Evolutionary conservation across 164 flowering plant genomes (phyloP).

Genomic region (Berberis vulgaris): DNA sequence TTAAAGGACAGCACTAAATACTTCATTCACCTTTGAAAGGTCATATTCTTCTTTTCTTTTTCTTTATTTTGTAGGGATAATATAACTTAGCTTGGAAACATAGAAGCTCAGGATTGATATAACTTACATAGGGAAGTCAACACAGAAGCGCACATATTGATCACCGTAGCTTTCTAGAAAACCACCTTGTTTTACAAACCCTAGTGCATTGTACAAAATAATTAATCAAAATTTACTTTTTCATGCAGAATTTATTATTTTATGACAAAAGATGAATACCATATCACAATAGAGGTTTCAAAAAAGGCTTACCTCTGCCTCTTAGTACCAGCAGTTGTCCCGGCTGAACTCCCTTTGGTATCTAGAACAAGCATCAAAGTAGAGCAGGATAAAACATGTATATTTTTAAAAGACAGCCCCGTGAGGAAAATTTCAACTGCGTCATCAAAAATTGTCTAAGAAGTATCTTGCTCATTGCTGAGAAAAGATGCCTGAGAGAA

Average conservation of each 20-base stretch:
- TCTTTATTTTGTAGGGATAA: no score
- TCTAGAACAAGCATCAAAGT: constrained; percentile 34
- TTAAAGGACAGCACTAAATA: no score
- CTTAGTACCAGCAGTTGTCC: constrained; percentile 68
- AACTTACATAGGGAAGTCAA: constrained; percentile 61
- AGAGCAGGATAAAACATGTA: background rate
- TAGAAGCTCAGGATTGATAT: no score
- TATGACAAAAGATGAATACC: background rate
- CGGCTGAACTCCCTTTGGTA: constrained; percentile 87
- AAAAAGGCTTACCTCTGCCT: constrained; percentile 59
- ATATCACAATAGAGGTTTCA: background rate
- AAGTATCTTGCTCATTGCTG: background rate
- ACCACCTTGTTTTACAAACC: constrained; percentile 63
- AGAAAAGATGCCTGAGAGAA: background rate
- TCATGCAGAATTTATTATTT: background rate
- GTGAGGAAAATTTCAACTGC: no score
- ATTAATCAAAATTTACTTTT: background rate
- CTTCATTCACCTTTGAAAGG: no score
- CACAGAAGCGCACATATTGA: constrained; percentile 72
- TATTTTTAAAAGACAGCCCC: background rate
- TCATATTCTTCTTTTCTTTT: no score
- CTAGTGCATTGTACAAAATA: constrained; percentile 23
- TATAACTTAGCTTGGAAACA: no score
- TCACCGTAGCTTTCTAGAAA: constrained; percentile 57
- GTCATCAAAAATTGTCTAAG: background rate